phyloP scores from a whole-genome alignment of 768 basidiomycete genomes.

The Plicaturopsis crispa region DNA sequence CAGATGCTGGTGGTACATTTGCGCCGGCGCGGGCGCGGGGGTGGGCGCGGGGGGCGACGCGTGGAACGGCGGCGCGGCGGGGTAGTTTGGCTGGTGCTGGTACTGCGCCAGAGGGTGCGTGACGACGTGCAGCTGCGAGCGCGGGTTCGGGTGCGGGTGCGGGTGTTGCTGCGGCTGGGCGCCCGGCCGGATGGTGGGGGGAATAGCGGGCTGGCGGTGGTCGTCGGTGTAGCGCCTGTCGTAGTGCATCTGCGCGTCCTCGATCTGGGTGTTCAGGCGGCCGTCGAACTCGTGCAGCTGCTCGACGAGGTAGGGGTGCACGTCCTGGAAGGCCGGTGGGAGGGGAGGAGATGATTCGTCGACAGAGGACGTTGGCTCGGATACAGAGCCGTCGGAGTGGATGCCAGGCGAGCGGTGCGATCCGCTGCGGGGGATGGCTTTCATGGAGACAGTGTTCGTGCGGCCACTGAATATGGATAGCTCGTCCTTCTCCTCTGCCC shows the following conservation, averaged over 20 bases:
- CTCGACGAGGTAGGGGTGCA: conserved; percentile 49
- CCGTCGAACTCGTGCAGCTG: conserved; percentile 53
- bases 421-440: conserved; percentile 14
- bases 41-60: too few species aligned
- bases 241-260: conserved; percentile 41
- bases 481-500: conserved; percentile 52
- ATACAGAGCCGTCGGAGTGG: conserved; percentile 12
- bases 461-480: conserved; percentile 72
- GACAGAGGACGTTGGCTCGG: conserved; percentile 25
- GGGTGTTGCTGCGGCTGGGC: too few species aligned
- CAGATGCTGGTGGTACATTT: too few species aligned
- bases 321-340: conserved; percentile 35
- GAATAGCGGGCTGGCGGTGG: too few species aligned
- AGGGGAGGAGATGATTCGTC: conserved; percentile 16
- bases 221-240: too few species aligned
- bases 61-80: too few species aligned
- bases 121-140: too few species aligned
- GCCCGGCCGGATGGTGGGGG: too few species aligned
- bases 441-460: conserved; percentile 55
- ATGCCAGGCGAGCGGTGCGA: conserved; percentile 1
- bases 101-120: too few species aligned
- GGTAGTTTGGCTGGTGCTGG: too few species aligned
- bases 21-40: too few species aligned
- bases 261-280: conserved; percentile 41
- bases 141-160: too few species aligned